Evolutionary conservation across 257 asterid genomes (phyloP), one percentile per base, ranked within the genome.

Genomic region (Handroanthus guayacan): DNA sequence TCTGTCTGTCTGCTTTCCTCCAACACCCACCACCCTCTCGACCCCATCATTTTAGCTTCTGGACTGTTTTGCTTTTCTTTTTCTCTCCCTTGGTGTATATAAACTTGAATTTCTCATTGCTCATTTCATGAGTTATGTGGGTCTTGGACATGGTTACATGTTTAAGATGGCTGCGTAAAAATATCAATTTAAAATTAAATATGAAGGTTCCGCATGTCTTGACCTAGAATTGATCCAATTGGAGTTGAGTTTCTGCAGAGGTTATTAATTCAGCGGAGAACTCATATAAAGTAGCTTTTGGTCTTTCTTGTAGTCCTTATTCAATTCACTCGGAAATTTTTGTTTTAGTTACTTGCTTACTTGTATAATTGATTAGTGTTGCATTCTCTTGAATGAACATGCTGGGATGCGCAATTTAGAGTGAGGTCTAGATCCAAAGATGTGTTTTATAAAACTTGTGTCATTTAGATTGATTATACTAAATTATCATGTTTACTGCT

Each of bases 361-460:
- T 44, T 43, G 64, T 69, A 69, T 62, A 47, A 56, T 66, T 66
- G 61, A 64, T 45, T 54, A 48, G 7, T 72, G 55, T 68, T 68
- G 48, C 37, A 39, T 48, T 63, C 55, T 69, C 63, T 56, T 39
- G 18, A 62, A 54, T 69, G 34, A 47, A 45, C 67, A 36, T 51
- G 14, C 51, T 51, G 56, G 58, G 77, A 75, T 31, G 62, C 16
- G 12, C 2, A 34, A 76, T 48, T 68, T 45, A 57, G 65, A 52
- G 50, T 11, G 61, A 52, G 75, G 50, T 67, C 57, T 14, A 31
- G 16, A 60, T 66, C 58, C 66, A 58, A 31, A 13, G 56, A 11
- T 80, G 62, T 50, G 16, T 70, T 45, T n/a, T 16, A 18, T 58
- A 34, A 56, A 54, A 54, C 39, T 34, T 54, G 2, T 44, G 52